A percentile compares a stretch with the other conserved stretches of the same genome.
These are phyloP conservation scores for Lentinula sp. DNA, from an alignment of 768 basidiomycete species.

Conservation along the genomic window DNA sequence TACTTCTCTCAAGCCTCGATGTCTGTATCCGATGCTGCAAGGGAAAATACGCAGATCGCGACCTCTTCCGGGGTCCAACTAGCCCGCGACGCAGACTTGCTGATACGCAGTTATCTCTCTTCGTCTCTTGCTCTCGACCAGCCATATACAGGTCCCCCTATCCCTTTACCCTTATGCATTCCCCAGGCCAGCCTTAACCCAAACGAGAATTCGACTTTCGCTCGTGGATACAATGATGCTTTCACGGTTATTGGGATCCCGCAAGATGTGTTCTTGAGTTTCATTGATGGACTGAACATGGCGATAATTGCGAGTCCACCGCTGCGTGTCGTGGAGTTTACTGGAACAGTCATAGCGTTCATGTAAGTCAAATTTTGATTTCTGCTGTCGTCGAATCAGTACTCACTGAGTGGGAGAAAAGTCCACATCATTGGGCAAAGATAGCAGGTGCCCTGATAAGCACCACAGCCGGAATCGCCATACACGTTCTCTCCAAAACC, in stretches of 20 bases:
- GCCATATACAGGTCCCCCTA: background rate
- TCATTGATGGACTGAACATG: constrained; percentile 18
- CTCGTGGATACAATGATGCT: constrained; percentile 12
- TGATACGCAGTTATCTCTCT: background rate
- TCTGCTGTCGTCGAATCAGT: too few relatives aligned
- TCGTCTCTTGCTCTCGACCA: background rate
- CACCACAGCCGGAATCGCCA: constrained; percentile 10
- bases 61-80: background rate
- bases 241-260: constrained; percentile 11
- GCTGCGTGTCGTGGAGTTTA: constrained; percentile 13
- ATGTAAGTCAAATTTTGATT: too few relatives aligned
- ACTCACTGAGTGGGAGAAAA: background rate
- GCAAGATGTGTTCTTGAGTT: constrained; percentile 14
- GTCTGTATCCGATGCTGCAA: too few relatives aligned
- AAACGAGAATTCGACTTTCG: constrained; percentile 13
- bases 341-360: too few relatives aligned
- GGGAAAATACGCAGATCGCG: too few relatives aligned
- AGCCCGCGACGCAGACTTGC: background rate
- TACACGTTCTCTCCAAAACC: constrained; percentile 16
- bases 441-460: constrained; percentile 13
- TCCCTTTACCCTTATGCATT: constrained; percentile 14
- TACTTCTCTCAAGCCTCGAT: too few relatives aligned
- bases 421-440: constrained; percentile 20
- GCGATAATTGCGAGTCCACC: constrained; percentile 20
- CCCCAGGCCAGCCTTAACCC: constrained; percentile 13